Evolutionary conservation across 495 filamentous ascomycete species (phyloP).

Genomic region (Xylaria scruposa): DNA sequence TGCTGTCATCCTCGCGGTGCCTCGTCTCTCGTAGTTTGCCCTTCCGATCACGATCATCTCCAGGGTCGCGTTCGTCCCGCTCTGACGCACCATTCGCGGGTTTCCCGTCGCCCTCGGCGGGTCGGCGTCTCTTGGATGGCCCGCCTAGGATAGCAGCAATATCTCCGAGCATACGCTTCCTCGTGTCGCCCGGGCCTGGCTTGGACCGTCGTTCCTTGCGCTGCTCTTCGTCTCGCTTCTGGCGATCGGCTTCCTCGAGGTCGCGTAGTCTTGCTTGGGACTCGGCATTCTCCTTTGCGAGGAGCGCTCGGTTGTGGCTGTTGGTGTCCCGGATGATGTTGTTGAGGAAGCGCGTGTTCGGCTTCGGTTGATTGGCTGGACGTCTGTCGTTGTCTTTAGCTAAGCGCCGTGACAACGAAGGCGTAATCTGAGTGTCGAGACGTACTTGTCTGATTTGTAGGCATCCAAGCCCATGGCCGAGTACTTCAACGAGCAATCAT

Average conservation of each 20-base stretch:
- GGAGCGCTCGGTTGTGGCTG: slow-evolving; percentile 85
- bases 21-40: neutral
- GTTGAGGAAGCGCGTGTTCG: slow-evolving; percentile 87
- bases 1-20: slow-evolving; percentile 24
- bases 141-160: slow-evolving; percentile 59
- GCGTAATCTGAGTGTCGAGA: slow-evolving; percentile 15
- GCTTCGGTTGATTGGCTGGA: slow-evolving; percentile 75
- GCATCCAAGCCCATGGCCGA: slow-evolving; percentile 74
- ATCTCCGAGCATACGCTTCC: slow-evolving; percentile 58
- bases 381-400: slow-evolving; percentile 39
- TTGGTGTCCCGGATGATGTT: slow-evolving; percentile 90
- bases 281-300: slow-evolving; percentile 77
- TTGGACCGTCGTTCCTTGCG: slow-evolving; percentile 47
- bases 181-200: slow-evolving; percentile 49
- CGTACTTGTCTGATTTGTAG: slow-evolving; percentile 68
- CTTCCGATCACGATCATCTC: slow-evolving; percentile 15
- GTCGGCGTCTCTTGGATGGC: slow-evolving; percentile 44
- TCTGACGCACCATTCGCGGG: slow-evolving; percentile 20
- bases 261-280: slow-evolving; percentile 54
- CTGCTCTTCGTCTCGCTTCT: slow-evolving; percentile 48
- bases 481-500: slow-evolving; percentile 71
- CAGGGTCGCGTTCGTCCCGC: slow-evolving; percentile 22
- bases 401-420: slow-evolving; percentile 13
- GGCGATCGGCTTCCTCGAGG: slow-evolving; percentile 50
- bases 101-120: slow-evolving; percentile 33